Conservation (phyloP, 345 rosid species). For the Camelina sativa region DNA sequence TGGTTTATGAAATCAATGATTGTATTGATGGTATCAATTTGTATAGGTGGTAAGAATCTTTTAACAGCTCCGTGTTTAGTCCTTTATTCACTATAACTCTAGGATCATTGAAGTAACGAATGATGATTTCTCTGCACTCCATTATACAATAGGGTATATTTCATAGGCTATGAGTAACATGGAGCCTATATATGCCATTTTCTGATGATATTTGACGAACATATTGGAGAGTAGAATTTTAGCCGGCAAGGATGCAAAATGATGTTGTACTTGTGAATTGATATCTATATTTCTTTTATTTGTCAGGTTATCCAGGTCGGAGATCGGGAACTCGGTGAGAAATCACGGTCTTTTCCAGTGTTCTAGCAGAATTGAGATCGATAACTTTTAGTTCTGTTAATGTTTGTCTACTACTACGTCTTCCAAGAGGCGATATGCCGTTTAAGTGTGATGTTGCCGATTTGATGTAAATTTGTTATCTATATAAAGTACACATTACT, state of each 20-base stretch:
- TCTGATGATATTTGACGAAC: neutral
- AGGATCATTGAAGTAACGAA: neutral
- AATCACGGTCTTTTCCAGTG: neutral
- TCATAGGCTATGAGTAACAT: neutral
- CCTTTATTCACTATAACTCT: neutral
- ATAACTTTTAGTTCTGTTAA: no score
- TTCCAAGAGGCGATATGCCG: neutral
- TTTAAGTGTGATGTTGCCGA: slow-evolving; percentile 7
- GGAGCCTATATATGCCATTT: neutral
- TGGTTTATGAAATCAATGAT: neutral
- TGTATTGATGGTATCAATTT: no score
- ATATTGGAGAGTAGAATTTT: neutral
- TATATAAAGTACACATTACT: neutral
- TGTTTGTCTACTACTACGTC: slow-evolving; percentile 7
- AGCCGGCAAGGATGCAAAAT: neutral
- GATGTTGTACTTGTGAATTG: neutral
- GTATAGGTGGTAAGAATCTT: neutral
- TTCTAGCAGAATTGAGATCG: neutral
- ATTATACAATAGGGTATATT: neutral
- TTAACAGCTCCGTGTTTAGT: neutral
- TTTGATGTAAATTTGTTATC: neutral
- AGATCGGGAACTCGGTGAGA: neutral
- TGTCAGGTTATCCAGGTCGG: neutral
- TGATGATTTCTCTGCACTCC: neutral
- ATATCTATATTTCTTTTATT: neutral